Evolutionary conservation across 768 basidiomycete genomes (phyloP).

Genomic region (Cystofilobasidium capitatum): DNA sequence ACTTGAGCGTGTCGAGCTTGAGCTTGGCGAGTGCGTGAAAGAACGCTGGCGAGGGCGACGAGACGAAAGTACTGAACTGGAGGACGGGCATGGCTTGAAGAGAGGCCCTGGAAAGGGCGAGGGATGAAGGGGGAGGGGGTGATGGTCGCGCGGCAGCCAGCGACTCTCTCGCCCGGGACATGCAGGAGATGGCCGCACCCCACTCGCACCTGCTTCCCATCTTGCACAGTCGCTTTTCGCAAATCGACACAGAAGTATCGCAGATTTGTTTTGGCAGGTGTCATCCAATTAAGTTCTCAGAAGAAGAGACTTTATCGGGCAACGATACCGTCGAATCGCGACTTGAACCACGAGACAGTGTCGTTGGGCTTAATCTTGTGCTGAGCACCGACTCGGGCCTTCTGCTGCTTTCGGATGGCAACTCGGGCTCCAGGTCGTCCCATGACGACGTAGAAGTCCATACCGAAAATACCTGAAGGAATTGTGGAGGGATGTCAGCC

Average conservation of each 20-base stretch:
- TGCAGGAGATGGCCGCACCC: no score
- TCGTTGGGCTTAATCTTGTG: slow-evolving; percentile 95
- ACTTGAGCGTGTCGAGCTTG: slow-evolving; percentile 81
- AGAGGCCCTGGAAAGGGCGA: neutral
- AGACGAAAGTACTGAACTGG: slow-evolving; percentile 81
- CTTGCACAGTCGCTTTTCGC: no score
- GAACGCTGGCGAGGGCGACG: slow-evolving; percentile 77
- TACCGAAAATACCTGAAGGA: slow-evolving; percentile 68
- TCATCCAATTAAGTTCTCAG: neutral
- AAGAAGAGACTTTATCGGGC: slow-evolving; percentile 18
- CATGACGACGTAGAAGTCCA: slow-evolving; percentile 95
- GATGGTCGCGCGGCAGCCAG: neutral
- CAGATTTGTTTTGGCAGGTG: no score
- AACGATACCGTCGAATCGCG: slow-evolving; percentile 96
- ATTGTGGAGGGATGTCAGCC: neutral
- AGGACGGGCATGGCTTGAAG: slow-evolving; percentile 43
- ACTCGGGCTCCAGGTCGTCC: slow-evolving; percentile 89
- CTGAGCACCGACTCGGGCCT: slow-evolving; percentile 69
- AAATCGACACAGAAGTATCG: no score
- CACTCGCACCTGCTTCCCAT: no score
- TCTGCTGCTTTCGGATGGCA: slow-evolving; percentile 75
- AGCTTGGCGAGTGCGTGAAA: slow-evolving; percentile 81
- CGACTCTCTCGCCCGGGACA: neutral
- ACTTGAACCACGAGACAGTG: slow-evolving; percentile 98
- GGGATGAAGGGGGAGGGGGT: neutral